Base-by-base conservation (phyloP, 192 early-diverging fungal species). In the Podila verticillata region DNA sequence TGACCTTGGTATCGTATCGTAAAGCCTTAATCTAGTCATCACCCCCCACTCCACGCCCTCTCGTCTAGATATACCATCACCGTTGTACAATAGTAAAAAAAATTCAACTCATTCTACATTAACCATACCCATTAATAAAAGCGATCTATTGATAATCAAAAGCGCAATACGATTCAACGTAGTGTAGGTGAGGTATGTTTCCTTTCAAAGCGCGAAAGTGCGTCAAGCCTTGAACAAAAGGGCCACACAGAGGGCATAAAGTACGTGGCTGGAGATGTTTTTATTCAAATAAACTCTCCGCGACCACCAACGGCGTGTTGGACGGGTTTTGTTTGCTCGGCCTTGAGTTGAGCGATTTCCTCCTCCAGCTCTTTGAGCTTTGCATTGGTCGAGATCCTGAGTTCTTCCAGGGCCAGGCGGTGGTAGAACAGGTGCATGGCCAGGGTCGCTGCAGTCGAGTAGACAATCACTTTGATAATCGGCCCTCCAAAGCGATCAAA, bases 261-360 rank as follows among this genome's bases (percentile, higher is more conserved):
- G n/a, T n/a, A n/a, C n/a, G n/a, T n/a, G n/a, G n/a, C n/a, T n/a
- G n/a, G n/a, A n/a, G n/a, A n/a, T n/a, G n/a, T 17, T 60, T 26
- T 10, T 60, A 9, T 36, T 56, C 61, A 80, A 15, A 80, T 49
- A 72, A 80, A 80, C 70, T 80, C 77, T 32, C 66, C 63, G 28
- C 77, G 77, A 48, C 77, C 77, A 34, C 77, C 77, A 5, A 68
- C 9, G 12, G 77, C 35, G 44, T 80, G 77, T 29, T 80, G 59
- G 1, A 80, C 66, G 34, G 74, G 30, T 0, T 39, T 39, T 1
- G 57, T 19, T 2, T 26, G 31, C 31, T 63, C 59, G 4, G 28
- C 34, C 60, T 72, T 80, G 13, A 80, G 26, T 3, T 36, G 24
- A 34, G 65, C 56, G 26, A 80, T 80, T 26, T 80, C 77, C 1